Evolutionary conservation across 192 early-diverging fungal species (phyloP).

Genomic region (Linnemannia exigua): DNA sequence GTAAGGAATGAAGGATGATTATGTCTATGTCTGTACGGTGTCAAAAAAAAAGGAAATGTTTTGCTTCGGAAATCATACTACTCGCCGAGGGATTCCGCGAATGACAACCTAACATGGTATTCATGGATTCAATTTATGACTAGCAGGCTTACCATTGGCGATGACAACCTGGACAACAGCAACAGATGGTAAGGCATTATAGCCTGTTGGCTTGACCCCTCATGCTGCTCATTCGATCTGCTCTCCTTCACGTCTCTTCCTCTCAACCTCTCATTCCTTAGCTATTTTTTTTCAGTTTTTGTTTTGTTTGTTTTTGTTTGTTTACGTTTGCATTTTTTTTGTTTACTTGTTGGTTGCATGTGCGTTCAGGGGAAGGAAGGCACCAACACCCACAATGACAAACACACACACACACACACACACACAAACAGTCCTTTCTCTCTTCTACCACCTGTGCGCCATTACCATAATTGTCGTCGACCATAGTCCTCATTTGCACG

Average conservation of each 20-base stretch:
- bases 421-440: too few relatives aligned
- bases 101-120: neutral
- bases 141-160: conserved; percentile 17
- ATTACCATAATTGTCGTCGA: too few relatives aligned
- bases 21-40: neutral
- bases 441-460: too few relatives aligned
- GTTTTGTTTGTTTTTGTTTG: conserved; percentile 9
- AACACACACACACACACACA: too few relatives aligned
- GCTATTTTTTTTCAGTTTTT: neutral
- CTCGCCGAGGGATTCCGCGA: neutral
- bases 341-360: conserved; percentile 1
- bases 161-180: conserved; percentile 25
- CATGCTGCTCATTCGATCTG: neutral
- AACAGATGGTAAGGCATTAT: conserved; percentile 22
- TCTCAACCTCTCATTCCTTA: neutral
- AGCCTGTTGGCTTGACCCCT: neutral
- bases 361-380: neutral
- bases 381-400: neutral
- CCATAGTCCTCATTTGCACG: neutral
- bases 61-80: neutral
- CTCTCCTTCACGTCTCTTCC: neutral
- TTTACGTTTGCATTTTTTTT: neutral
- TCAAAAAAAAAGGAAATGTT: neutral
- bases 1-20: neutral
- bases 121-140: neutral